Evolutionary conservation across 2,329 filamentous ascomycete genomes (phyloP), one percentile per base, ranked within the genome.

Genomic region (Blastomyces silverae): DNA sequence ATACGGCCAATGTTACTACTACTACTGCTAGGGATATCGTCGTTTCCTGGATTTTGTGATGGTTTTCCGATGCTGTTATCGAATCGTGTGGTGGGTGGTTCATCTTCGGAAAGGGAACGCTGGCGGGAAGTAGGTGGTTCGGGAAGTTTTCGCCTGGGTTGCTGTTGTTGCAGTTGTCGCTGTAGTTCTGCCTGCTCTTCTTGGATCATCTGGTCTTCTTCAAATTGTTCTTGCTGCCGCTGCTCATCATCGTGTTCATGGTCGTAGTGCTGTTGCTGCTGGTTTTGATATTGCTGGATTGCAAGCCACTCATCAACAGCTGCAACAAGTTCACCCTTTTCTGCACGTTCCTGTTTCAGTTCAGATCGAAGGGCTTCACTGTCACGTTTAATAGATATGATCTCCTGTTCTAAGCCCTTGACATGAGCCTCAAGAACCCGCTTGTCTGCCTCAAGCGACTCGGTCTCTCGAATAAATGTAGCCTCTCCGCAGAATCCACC

Each of bases 401-500:
- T 81, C 64, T 94, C 88, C 6, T 89, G 86, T 70, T 88, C 85
- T 13, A 96, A 82, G 62, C 90, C 89, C 68, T 89, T 85, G 37
- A 92, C 83, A 70, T 90, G 87, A 25, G 90, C 90, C 64, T 88
- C 86, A 50, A 91, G 81, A 73, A 89, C 85, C 71, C 84, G 86
- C 70, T 89, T 84, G 20, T 87, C 85, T 2, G 86, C 84, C 69
- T 89, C 86, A 63, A 86, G 83, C 55, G 85, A 84, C 64, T 90
- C 88, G 48, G 85, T 75, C 64, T 79, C 78, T 15, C 74, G 75
- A 13, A 78, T 68, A 66, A 78, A 76, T 64, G 80, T 81, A 37
- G 78, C 70, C 64, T 83, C 80, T 46, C 80, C 79, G 13, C 73
- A 75, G n/a, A 73, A 72, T 6, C 69, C 67, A 11, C 73, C 71